Conservation (phyloP, 441 rosid species). For the Arabidopsis hybrid region DNA sequence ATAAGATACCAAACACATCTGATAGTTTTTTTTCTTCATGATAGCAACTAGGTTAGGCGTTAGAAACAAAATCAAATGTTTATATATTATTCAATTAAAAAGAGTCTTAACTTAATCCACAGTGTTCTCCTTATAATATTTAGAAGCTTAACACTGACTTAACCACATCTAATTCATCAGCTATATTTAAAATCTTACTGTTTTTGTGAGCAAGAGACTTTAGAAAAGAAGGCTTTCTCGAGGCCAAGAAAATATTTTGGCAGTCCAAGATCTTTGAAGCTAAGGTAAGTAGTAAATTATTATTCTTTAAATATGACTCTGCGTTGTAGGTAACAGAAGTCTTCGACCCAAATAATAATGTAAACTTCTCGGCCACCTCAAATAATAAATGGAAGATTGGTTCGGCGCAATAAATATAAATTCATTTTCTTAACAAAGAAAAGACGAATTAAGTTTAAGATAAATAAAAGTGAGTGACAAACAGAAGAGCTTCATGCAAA, state of each 20-base stretch:
- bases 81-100: too few relatives aligned
- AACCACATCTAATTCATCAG: not conserved
- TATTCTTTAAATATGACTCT: too few relatives aligned
- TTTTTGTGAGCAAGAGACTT: not conserved
- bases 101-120: not conserved
- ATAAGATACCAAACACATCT: too few relatives aligned
- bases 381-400: constrained; percentile 12
- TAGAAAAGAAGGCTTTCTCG: not conserved
- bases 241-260: not conserved
- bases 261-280: constrained; percentile 4
- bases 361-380: constrained; percentile 17
- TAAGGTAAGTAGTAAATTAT: not conserved
- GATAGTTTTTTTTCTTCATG: too few relatives aligned
- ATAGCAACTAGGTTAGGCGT: too few relatives aligned
- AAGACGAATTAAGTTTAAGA: constrained; percentile 1
- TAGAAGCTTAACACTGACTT: not conserved
- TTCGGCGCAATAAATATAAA: constrained; percentile 37
- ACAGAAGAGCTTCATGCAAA: not conserved
- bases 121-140: not conserved
- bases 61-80: too few relatives aligned
- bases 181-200: not conserved
- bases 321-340: not conserved
- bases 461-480: not conserved
- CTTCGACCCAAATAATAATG: constrained; percentile 19
- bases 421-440: not conserved